phyloP scores from a whole-genome alignment of 1,139 yeast species.

The Blastobotrys proliferans region DNA sequence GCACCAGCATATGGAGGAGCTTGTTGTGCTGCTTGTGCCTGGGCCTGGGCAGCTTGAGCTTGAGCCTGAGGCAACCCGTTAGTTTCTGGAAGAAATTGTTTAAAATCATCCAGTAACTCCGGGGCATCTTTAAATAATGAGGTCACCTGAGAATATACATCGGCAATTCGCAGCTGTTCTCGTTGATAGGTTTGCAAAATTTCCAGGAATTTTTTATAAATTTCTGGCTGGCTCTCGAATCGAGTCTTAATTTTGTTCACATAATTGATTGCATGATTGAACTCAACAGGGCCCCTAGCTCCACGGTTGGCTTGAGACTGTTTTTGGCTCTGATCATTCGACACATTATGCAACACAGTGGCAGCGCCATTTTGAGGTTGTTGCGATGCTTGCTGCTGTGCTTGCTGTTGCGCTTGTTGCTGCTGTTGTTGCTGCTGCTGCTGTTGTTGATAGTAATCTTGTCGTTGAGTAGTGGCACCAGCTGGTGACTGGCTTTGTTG shows the following conservation, averaged over 20 bases:
- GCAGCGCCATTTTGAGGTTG: conserved; percentile 33
- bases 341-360: conserved; percentile 40
- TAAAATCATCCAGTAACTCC: conserved; percentile 88
- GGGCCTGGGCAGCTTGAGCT: conserved; percentile 29
- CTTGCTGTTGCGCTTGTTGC: conserved; percentile 7
- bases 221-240: conserved; percentile 91
- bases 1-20: neutral
- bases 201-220: conserved; percentile 90
- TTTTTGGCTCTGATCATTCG: too few relatives aligned
- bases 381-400: conserved; percentile 12
- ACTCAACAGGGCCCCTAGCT: conserved; percentile 93
- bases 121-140: conserved; percentile 88
- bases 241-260: conserved; percentile 94
- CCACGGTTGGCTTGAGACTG: too few relatives aligned
- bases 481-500: neutral
- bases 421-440: conserved; percentile 7
- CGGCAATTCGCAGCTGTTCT: conserved; percentile 91
- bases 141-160: conserved; percentile 91
- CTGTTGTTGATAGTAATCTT: conserved; percentile 15
- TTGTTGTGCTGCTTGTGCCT: neutral
- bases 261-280: conserved; percentile 93
- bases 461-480: conserved; percentile 2
- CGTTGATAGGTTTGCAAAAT: conserved; percentile 94
- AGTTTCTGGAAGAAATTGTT: conserved; percentile 93
- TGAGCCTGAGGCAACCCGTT: conserved; percentile 33